Conservation (phyloP, 2,329 filamentous ascomycete species). For the Penicillium sp. region DNA sequence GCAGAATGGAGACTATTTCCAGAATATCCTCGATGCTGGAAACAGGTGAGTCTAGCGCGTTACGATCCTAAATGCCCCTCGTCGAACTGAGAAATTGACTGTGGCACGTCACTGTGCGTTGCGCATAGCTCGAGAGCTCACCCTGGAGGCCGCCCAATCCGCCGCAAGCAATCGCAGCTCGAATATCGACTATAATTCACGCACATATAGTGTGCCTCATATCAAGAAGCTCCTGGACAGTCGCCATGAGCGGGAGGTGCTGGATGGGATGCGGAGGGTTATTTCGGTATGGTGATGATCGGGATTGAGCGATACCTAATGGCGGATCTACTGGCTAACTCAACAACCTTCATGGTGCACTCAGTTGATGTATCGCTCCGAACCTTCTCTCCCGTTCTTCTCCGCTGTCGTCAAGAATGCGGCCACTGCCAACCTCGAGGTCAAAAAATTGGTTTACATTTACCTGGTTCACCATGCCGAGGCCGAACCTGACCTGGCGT, state of each 20-base stretch:
- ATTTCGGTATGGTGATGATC: constrained; percentile 65
- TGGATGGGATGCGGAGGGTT: constrained; percentile 87
- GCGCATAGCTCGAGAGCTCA: constrained; percentile 83
- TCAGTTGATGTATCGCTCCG: constrained; percentile 92
- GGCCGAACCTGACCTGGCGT: constrained; percentile 88
- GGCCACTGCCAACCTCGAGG: constrained; percentile 87
- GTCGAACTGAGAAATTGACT: constrained; percentile 16
- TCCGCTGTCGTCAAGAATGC: constrained; percentile 99
- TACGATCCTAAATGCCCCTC: background rate
- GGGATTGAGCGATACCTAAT: background rate
- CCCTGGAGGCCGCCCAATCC: constrained; percentile 92
- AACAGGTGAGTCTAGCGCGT: constrained; percentile 65
- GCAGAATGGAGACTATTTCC: constrained; percentile 88
- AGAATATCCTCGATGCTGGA: constrained; percentile 92
- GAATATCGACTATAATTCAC: constrained; percentile 61
- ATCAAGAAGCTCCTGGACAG: constrained; percentile 95
- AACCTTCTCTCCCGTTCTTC: constrained; percentile 89
- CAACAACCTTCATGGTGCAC: constrained; percentile 8
- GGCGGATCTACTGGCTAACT: constrained; percentile 18
- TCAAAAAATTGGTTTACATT: constrained; percentile 98
- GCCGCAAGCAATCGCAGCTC: constrained; percentile 61
- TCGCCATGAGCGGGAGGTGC: constrained; percentile 85
- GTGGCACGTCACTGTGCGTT: constrained; percentile 23
- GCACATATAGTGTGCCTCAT: constrained; percentile 73
- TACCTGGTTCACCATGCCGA: constrained; percentile 97